Evolutionary conservation across 2,329 filamentous ascomycete genomes (phyloP).

Genomic region (Acrodontium crateriforme): DNA sequence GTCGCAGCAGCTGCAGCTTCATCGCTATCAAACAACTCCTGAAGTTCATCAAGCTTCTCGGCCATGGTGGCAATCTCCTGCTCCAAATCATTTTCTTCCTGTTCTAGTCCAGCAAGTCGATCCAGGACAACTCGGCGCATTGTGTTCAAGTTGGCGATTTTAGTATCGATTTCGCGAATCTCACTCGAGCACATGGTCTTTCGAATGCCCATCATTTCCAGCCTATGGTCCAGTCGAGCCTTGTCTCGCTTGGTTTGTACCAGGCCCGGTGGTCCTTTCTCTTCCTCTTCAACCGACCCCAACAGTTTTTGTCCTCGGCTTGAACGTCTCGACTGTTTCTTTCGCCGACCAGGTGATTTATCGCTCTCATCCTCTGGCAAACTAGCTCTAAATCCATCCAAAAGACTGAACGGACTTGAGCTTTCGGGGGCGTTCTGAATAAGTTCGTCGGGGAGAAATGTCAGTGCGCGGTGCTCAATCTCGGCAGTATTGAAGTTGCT

Average conservation of each 20-base stretch:
- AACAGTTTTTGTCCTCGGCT: conserved; percentile 67
- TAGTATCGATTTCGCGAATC: conserved; percentile 92
- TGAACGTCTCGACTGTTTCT: conserved; percentile 50
- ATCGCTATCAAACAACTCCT: conserved; percentile 44
- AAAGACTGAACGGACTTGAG: conserved; percentile 77
- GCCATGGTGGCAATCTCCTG: conserved; percentile 58
- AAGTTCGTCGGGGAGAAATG: conserved; percentile 80
- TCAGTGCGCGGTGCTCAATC: conserved; percentile 84
- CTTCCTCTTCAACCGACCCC: conserved; percentile 40
- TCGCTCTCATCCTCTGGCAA: conserved; percentile 51
- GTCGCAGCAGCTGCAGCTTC: conserved; percentile 32
- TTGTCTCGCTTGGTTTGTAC: conserved; percentile 68
- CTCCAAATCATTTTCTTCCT: conserved; percentile 80
- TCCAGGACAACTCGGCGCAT: conserved; percentile 91
- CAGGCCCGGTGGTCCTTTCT: conserved; percentile 52
- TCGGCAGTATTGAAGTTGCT: conserved; percentile 80
- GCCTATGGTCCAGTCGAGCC: conserved; percentile 62
- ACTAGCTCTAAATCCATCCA: conserved; percentile 90
- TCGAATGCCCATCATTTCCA: conserved; percentile 81
- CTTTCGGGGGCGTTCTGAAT: conserved; percentile 78
- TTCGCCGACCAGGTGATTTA: conserved; percentile 37
- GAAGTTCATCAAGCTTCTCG: conserved; percentile 48
- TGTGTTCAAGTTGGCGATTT: conserved; percentile 80
- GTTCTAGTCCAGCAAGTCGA: conserved; percentile 69
- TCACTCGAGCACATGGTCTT: conserved; percentile 98